Evolutionary conservation across 2,329 filamentous ascomycete genomes (phyloP), one percentile per base, ranked within the genome.

Genomic region (Fusarium nurragi): DNA sequence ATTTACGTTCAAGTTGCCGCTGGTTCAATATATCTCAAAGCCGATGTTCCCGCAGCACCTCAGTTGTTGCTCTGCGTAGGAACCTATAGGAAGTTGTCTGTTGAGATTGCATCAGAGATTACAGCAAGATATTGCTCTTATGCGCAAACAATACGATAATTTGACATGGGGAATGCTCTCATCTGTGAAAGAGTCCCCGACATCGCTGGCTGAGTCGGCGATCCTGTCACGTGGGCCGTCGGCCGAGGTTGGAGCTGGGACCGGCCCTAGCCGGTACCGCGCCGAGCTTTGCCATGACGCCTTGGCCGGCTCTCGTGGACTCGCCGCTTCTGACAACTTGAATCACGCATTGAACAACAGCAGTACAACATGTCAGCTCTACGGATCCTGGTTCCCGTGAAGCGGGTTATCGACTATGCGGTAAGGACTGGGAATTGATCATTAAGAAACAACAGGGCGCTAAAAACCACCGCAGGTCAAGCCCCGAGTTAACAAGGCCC

Each of bases 401-500:
- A 94, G 83, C 83, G 91, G 87, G 91, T 94, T 47, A 93, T 94
- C 82, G 91, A 94, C 85, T 93, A 92, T 86, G 90, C 91, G 71
- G 90, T 93, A 81, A 76, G 88, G 12, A 44, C 30, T 16, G 10
- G 5, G 16, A 40, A 47, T 47, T 41, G 58, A 48, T 12, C 45
- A 12, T 37, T 34, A 13, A 38, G 21, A 23, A 45, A 49, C n/a
- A 52, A 60, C 26, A 18, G 60, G 54, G 36, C 46, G 52, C 52
- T 68, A 55, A 64, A 37, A 52, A 30, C 18, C 40, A 44, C 36
- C 51, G 52, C 71, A 90, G 87, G 86, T 89, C 82, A 89, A 89
- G 74, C 87, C 87, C 55, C 86, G 87, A 70, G 86, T 90, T 77
- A 90, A 90, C 82, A 89, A 88, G 77, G 80, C 87, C 72, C 85